Conservation (phyloP, 73 alveolate genomes). For the Paramecium biaurelia region DNA sequence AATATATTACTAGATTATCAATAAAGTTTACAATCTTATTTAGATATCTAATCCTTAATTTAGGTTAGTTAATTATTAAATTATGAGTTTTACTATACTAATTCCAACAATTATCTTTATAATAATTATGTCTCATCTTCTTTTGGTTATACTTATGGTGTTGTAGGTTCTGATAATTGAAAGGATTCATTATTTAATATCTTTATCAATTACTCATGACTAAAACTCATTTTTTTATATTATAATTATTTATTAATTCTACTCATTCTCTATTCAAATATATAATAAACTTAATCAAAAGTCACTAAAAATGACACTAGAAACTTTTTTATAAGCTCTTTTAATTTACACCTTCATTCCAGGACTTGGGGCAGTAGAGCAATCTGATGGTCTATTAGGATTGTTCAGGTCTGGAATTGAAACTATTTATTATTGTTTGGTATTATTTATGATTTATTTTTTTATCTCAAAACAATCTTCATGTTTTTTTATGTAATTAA, state of each 20-base stretch:
- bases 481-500: neutral
- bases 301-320: neutral
- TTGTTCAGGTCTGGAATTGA: neutral
- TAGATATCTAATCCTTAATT: neutral
- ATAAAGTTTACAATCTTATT: neutral
- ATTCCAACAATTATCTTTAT: neutral
- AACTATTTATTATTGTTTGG: neutral
- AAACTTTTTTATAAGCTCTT: neutral
- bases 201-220: neutral
- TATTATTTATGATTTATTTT: neutral
- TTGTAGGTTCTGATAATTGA: neutral
- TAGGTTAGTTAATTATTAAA: neutral
- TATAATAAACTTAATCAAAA: neutral
- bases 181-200: neutral
- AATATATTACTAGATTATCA: neutral
- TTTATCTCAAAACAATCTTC: constrained; percentile 34
- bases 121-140: neutral
- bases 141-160: neutral
- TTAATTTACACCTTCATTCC: neutral
- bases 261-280: neutral
- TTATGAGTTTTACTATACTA: neutral
- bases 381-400: neutral
- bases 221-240: neutral
- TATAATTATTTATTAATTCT: neutral
- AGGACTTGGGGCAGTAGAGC: constrained; percentile 33